Percentiles rank a stretch among this genome's conserved stretches.
phyloP scores from a whole-genome alignment of 1,139 yeast species.

The Casaregolazyma suthepensis region DNA sequence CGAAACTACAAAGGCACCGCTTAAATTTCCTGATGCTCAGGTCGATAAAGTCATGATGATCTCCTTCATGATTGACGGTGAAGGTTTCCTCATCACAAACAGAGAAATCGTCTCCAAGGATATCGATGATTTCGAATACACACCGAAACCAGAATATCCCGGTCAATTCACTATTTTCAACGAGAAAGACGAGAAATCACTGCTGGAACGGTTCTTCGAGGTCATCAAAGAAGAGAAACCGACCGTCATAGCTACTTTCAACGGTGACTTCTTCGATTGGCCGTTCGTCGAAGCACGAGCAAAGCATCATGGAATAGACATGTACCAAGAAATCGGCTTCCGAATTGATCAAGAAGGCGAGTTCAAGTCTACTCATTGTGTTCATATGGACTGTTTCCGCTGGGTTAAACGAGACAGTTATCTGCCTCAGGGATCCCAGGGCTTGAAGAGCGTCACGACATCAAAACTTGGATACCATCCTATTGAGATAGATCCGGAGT shows the following conservation, averaged over 20 bases:
- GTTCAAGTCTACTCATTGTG: slow-evolving; percentile 87
- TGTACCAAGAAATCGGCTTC: slow-evolving; percentile 94
- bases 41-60: slow-evolving; percentile 99
- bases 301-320: slow-evolving; percentile 70
- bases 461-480: slow-evolving; percentile 96
- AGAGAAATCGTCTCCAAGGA: slow-evolving; percentile 91
- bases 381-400: slow-evolving; percentile 94
- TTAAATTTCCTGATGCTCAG: slow-evolving; percentile 89
- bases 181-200: slow-evolving; percentile 75
- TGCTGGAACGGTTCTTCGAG: slow-evolving; percentile 73
- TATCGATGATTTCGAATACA: slow-evolving; percentile 93
- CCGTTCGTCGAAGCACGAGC: slow-evolving; percentile 94
- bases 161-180: slow-evolving; percentile 88
- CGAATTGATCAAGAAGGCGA: slow-evolving; percentile 84
- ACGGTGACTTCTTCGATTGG: slow-evolving; percentile 99
- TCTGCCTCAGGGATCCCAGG: slow-evolving; percentile 97
- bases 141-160: slow-evolving; percentile 94
- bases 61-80: slow-evolving; percentile 98
- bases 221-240: slow-evolving; percentile 86
- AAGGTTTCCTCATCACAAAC: slow-evolving; percentile 88
- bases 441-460: slow-evolving; percentile 95
- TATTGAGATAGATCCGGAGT: slow-evolving; percentile 91
- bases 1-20: slow-evolving; percentile 94
- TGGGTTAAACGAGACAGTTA: slow-evolving; percentile 99
- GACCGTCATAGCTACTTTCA: slow-evolving; percentile 92